These are phyloP conservation scores for Pulicaria dysenterica DNA, from an alignment of 129 eudicot genomes.

Conservation along the genomic window DNA sequence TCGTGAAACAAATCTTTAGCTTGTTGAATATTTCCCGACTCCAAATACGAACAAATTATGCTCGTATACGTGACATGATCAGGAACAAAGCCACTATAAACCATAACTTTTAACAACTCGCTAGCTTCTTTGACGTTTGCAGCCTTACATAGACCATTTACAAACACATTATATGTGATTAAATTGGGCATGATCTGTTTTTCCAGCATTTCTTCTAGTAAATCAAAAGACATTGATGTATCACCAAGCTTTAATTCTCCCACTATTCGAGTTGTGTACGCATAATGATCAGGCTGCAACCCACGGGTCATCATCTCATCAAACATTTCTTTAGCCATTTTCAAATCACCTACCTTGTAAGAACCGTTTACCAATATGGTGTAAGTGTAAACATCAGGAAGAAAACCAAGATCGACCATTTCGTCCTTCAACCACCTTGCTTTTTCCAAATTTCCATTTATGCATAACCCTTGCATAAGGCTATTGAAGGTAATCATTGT, in stretches of 20 bases:
- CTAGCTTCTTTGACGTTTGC: conserved; percentile 50
- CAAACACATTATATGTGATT: conserved; percentile 56
- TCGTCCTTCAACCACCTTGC: conserved; percentile 53
- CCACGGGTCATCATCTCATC: conserved; percentile 61
- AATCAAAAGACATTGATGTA: conserved; percentile 20
- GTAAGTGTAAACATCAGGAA: conserved; percentile 63
- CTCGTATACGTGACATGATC: conserved; percentile 70
- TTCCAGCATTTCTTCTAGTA: conserved; percentile 58
- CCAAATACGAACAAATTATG: conserved; percentile 59
- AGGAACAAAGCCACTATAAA: conserved; percentile 43
- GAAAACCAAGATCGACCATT: conserved; percentile 49
- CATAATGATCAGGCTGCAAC: conserved; percentile 59
- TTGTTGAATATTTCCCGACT: conserved; percentile 45
- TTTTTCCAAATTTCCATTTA: conserved; percentile 45
- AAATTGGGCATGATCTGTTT: conserved; percentile 46
- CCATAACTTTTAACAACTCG: conserved; percentile 52
- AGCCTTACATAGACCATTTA: conserved; percentile 53
- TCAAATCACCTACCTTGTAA: conserved; percentile 49
- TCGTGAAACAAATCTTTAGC: conserved; percentile 53
- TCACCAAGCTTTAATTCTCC: conserved; percentile 60
- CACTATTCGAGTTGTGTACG: conserved; percentile 49
- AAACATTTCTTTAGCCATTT: conserved; percentile 48
- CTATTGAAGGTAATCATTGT: conserved; percentile 61
- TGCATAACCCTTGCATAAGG: conserved; percentile 56
- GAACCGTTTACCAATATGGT: conserved; percentile 58